These are phyloP conservation scores for Kodamaea fukazawae DNA, from an alignment of 805 yeast species.

Conservation along the genomic window DNA sequence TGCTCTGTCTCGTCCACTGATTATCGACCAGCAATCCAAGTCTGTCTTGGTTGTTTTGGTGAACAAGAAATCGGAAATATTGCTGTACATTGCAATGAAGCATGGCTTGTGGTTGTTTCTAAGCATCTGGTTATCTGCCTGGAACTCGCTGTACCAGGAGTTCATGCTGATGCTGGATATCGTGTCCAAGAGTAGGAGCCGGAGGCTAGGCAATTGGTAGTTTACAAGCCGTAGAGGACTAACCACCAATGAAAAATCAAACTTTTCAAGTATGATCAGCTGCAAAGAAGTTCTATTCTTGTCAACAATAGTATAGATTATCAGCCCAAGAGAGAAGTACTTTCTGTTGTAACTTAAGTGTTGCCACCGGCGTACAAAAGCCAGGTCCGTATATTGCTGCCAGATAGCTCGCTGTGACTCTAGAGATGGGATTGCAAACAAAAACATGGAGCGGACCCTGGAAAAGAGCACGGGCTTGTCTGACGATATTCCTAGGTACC, in stretches of 20 bases:
- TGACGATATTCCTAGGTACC: neutral
- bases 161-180: neutral
- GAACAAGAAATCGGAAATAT: neutral
- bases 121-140: neutral
- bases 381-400: neutral
- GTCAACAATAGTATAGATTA: neutral
- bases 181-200: conserved; percentile 1
- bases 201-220: neutral
- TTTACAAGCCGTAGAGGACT: neutral
- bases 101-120: conserved; percentile 2
- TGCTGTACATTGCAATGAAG: conserved; percentile 3
- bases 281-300: neutral
- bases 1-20: neutral
- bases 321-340: neutral
- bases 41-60: neutral
- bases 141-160: conserved; percentile 1
- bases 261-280: neutral
- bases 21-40: neutral
- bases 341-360: neutral
- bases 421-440: neutral
- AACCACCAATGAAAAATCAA: conserved; percentile 6
- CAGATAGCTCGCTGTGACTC: neutral
- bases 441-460: neutral
- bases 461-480: neutral
- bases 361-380: neutral